Evolutionary conservation across 176 grass and related monocot species (phyloP).

Genomic region (Oryza brachyantha): DNA sequence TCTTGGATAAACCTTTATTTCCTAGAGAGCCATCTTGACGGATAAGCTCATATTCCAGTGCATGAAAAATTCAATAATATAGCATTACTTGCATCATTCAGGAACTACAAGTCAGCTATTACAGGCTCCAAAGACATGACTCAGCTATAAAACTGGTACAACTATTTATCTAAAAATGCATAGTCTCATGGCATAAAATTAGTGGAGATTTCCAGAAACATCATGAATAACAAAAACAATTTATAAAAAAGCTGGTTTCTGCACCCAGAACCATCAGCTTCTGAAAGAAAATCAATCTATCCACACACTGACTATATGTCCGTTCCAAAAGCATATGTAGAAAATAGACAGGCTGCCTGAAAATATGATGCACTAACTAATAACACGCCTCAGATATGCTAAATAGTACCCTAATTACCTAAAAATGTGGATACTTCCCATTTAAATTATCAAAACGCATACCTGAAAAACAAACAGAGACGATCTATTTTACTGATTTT

Average conservation of each 20-base stretch:
- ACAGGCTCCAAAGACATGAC: neutral
- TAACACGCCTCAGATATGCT: neutral
- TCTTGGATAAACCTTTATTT: constrained; percentile 12
- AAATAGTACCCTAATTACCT: neutral
- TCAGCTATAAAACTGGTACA: constrained; percentile 2
- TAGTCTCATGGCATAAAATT: constrained; percentile 10
- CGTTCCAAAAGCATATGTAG: neutral
- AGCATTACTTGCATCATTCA: neutral
- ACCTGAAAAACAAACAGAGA: neutral
- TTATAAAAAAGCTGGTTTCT: constrained; percentile 4
- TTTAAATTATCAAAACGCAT: neutral
- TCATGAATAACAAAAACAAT: neutral
- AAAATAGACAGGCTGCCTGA: neutral
- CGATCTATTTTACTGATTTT: neutral
- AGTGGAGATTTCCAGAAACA: neutral
- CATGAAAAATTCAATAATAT: constrained; percentile 14
- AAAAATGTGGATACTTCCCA: neutral
- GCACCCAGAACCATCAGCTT: constrained; percentile 10
- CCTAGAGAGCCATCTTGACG: constrained; percentile 1
- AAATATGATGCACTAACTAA: neutral
- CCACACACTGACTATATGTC: constrained; percentile 3
- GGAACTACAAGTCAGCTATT: neutral
- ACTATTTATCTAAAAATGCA: constrained; percentile 1
- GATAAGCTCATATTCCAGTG: neutral
- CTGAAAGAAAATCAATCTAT: constrained; percentile 1